Evolutionary conservation across 306 rosid genomes (phyloP), one percentile per base, ranked within the genome.

Genomic region (Pyrus betulifolia): DNA sequence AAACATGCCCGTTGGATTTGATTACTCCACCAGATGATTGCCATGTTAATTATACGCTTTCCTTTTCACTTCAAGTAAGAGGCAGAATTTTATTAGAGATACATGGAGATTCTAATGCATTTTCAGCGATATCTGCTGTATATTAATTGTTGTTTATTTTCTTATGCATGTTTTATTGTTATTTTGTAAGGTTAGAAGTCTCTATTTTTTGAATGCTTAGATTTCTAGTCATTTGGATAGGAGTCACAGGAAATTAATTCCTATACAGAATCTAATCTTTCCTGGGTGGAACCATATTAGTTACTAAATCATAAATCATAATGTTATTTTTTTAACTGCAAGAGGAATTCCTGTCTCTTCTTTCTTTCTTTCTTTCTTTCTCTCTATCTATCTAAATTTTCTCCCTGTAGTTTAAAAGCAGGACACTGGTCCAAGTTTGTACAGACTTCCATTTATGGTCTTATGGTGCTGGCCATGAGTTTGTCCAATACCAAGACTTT

Each of bases 11-110:
- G 2, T 76, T 82, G 72, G 97, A 95, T 88, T 83, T 95, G 84
- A 89, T 95, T 74, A 90, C 97, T 71, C 98, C 98, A 46, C 98
- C 98, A 67, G 98, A 95, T 19, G 98, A 95, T 78, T 95, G 98
- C 86, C 98, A 95, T 87, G 93, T 92, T 81, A 95, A 95, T 76
- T 90, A 92, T 80, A 92, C 98, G 11, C 97, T 90, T 52, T 89
- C 98, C 73, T 92, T 92, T 84, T 95, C 98, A 79, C 93, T 95
- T 82, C 98, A 95, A 80, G 98, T 95, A 92, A 90, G 97, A 70
- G 82, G 68, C 71, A 58, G 42, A 71, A 44, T 69, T 72, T 71
- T 28, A 38, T 74, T 33, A 25, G 60, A 67, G 52, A 58, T 35
- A 6, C 38, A 72, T 35, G 54, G 62, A 38, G 62, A 61, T 74